Percentiles rank a stretch among this genome's conserved stretches.
These are phyloP conservation scores for Suillus americanus DNA, from an alignment of 768 basidiomycete species.

Conservation along the genomic window DNA sequence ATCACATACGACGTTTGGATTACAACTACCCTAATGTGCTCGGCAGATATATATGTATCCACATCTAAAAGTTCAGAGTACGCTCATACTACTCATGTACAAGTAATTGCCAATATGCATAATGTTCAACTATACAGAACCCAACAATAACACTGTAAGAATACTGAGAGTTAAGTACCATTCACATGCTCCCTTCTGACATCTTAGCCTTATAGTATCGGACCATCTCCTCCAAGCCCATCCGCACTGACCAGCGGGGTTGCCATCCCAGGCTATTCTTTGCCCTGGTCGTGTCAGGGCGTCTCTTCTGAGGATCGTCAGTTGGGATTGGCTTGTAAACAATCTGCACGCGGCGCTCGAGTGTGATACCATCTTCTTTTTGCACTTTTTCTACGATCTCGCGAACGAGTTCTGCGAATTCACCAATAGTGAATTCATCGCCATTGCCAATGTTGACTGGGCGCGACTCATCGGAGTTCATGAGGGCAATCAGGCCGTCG, in stretches of 20 bases:
- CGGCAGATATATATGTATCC: slow-evolving; percentile 12
- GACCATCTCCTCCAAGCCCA: slow-evolving; percentile 95
- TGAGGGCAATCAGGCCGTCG: slow-evolving; percentile 89
- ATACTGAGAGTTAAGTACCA: not conserved
- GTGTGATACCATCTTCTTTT: slow-evolving; percentile 68
- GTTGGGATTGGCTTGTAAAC: slow-evolving; percentile 80
- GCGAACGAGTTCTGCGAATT: slow-evolving; percentile 91
- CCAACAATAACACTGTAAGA: not conserved
- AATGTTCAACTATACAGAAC: not conserved
- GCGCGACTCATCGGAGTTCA: slow-evolving; percentile 92
- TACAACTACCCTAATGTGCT: not conserved
- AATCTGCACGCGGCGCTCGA: slow-evolving; percentile 56
- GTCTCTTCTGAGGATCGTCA: slow-evolving; percentile 93
- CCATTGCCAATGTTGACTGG: slow-evolving; percentile 96
- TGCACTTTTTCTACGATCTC: slow-evolving; percentile 94
- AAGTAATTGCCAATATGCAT: slow-evolving; percentile 7
- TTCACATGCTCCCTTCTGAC: slow-evolving; percentile 75
- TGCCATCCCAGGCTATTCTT: slow-evolving; percentile 86
- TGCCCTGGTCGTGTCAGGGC: slow-evolving; percentile 91
- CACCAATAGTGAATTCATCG: slow-evolving; percentile 94
- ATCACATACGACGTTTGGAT: slow-evolving; percentile 1
- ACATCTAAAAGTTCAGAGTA: slow-evolving; percentile 7
- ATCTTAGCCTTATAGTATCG: slow-evolving; percentile 90
- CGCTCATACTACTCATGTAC: slow-evolving; percentile 19
- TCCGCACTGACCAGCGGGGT: slow-evolving; percentile 88